A percentile compares a stretch with the other conserved stretches of the same genome.
phyloP scores from a whole-genome alignment of 2,329 filamentous ascomycete species.

The Penicillium sp. region DNA sequence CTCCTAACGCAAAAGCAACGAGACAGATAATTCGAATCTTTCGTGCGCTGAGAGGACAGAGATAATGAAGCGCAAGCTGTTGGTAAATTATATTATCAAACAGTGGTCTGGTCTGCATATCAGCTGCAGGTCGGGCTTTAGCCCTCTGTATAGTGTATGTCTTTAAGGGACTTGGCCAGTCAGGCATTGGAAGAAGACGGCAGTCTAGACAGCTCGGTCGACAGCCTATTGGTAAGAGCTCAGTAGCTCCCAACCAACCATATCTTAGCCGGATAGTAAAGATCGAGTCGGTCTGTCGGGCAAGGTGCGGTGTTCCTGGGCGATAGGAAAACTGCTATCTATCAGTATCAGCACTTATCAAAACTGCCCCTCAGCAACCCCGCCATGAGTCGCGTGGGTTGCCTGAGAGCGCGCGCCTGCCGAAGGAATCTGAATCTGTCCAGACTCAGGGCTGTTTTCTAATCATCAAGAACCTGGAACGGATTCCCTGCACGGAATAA shows the following conservation, averaged over 20 bases:
- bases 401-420: constrained; percentile 30
- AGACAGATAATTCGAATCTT: not conserved
- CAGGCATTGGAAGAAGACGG: not conserved
- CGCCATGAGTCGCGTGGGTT: constrained; percentile 31
- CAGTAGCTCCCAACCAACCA: not conserved
- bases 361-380: constrained; percentile 28
- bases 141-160: not conserved
- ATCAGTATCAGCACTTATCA: constrained; percentile 22
- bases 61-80: constrained; percentile 28
- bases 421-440: constrained; percentile 18
- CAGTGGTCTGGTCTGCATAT: constrained; percentile 31
- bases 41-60: constrained; percentile 7
- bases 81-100: constrained; percentile 36
- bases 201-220: not conserved
- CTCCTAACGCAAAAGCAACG: constrained; percentile 8
- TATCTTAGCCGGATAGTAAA: not conserved
- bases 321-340: not conserved
- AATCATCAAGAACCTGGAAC: not conserved
- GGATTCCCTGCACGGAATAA: constrained; percentile 3
- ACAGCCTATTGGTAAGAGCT: not conserved
- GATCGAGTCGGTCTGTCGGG: not conserved
- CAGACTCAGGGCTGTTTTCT: not conserved
- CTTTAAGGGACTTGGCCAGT: not conserved
- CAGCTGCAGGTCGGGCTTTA: constrained; percentile 28
- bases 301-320: not conserved